Evolutionary conservation across 2,329 filamentous ascomycete genomes (phyloP), one percentile per base, ranked within the genome.

Genomic region (Rhynchosporium agropyri): DNA sequence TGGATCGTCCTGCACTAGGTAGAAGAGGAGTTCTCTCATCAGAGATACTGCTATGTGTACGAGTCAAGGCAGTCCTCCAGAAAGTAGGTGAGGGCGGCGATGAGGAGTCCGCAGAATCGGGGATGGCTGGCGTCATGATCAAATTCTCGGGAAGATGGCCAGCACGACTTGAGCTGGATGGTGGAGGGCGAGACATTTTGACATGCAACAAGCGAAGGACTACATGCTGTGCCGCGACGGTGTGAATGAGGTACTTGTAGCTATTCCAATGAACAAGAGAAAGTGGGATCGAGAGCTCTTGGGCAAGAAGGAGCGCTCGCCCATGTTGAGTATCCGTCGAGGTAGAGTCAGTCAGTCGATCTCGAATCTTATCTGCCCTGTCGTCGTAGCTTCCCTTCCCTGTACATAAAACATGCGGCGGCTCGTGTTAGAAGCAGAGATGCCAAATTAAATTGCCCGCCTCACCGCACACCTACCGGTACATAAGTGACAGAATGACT

Each of bases 21-120:
- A 67, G 60, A 12, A 67, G 62, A 33, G 66, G 63, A 48, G 62
- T 63, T 58, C 72, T 67, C 66, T 74, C 72, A 61, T 74, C 70
- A 20, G 66, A 68, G 15, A 69, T 31, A 36, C 42, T 65, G 46
- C 69, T 72, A 28, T 66, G 63, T 15, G 63, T 56, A 15, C 66
- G 63, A 12, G 57, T 54, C 49, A 71, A 50, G 36, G 60, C 48
- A 45, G 58, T 43, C 42, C 63, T 65, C 26, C 62, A 53, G 28
- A 51, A 29, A 4, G 64, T 64, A 10, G 69, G 70, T 8, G 69
- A 71, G 12, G 67, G 60, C 4, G 70, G 69, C 49, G 61, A 56
- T 4, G 69, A 70, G 9, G 64, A 66, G 15, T 66, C 63, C 15
- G 66, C 58, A 26, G 68, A 68, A 5, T 67, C 65, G 40, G 61